phyloP scores from a whole-genome alignment of 2,329 filamentous ascomycete species.

The Sporothrix luriei region DNA sequence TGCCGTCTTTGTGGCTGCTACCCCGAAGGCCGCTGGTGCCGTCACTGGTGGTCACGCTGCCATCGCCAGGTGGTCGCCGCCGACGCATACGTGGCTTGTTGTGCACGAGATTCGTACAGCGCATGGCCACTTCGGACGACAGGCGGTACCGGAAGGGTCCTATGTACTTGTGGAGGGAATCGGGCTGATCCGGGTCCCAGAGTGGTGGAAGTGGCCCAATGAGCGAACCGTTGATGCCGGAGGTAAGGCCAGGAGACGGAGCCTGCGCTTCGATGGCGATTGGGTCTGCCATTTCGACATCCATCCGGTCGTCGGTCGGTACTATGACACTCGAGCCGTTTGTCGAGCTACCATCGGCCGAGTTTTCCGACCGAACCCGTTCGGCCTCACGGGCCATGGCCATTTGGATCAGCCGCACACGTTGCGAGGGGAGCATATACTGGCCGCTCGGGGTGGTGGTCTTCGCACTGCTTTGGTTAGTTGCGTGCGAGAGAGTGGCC shows the following conservation, averaged over 20 bases:
- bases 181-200: conserved; percentile 35
- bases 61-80: conserved; percentile 33
- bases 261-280: background rate
- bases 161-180: conserved; percentile 37
- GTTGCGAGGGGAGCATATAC: conserved; percentile 10
- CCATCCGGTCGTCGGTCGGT: background rate
- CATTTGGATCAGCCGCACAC: conserved; percentile 9
- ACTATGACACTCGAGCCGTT: background rate
- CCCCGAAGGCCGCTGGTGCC: background rate
- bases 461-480: background rate
- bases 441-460: background rate
- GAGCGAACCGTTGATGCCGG: conserved; percentile 32
- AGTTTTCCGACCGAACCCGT: background rate
- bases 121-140: conserved; percentile 41
- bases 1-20: background rate
- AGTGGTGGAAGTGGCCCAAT: conserved; percentile 37
- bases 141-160: conserved; percentile 39
- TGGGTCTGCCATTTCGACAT: conserved; percentile 21
- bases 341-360: background rate
- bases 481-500: background rate
- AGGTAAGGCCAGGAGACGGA: background rate
- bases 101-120: conserved; percentile 43
- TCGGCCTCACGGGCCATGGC: conserved; percentile 21
- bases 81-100: conserved; percentile 45
- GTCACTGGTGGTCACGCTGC: conserved; percentile 1